A percentile compares a stretch with the other conserved stretches of the same genome.
These are phyloP conservation scores for Phytophthora capsici DNA, from an alignment of 352 stramenopile genomes.

Conservation along the genomic window DNA sequence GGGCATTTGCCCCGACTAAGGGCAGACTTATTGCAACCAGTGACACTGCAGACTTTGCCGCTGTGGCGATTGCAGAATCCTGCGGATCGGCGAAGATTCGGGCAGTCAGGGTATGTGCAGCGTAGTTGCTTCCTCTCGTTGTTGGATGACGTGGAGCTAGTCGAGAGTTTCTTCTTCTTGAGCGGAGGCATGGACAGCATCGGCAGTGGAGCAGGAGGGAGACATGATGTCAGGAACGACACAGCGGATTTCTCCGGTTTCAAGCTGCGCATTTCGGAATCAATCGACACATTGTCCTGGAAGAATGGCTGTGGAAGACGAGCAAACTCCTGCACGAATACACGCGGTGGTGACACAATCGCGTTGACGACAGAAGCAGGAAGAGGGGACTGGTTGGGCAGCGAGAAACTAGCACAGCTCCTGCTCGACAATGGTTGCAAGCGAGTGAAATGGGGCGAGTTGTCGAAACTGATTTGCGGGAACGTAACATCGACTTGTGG, in stretches of 20 bases:
- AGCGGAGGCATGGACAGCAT: slow-evolving; percentile 78
- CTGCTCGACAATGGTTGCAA: slow-evolving; percentile 67
- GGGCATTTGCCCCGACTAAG: slow-evolving; percentile 86
- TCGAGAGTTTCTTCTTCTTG: slow-evolving; percentile 69
- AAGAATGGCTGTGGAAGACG: slow-evolving; percentile 71
- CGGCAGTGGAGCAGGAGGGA: slow-evolving; percentile 64
- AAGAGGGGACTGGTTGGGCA: slow-evolving; percentile 46
- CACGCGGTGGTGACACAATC: slow-evolving; percentile 74
- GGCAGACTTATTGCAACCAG: slow-evolving; percentile 75
- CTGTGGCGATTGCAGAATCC: slow-evolving; percentile 87
- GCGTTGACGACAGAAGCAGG: slow-evolving; percentile 67
- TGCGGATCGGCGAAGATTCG: slow-evolving; percentile 75
- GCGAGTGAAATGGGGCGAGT: slow-evolving; percentile 58
- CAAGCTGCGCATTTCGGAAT: slow-evolving; percentile 34
- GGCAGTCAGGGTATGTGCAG: slow-evolving; percentile 79
- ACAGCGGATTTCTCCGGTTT: slow-evolving; percentile 37
- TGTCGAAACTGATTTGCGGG: slow-evolving; percentile 76
- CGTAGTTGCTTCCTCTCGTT: slow-evolving; percentile 71
- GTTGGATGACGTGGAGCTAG: slow-evolving; percentile 13
- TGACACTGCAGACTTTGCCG: slow-evolving; percentile 77
- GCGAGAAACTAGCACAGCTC: slow-evolving; percentile 46
- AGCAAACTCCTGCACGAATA: slow-evolving; percentile 83
- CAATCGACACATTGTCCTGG: slow-evolving; percentile 47
- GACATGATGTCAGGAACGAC: slow-evolving; percentile 58
- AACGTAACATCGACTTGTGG: slow-evolving; percentile 76